Evolutionary conservation across 2,329 filamentous ascomycete genomes (phyloP), one percentile per base, ranked within the genome.

Genomic region (Talaromyces sp.): DNA sequence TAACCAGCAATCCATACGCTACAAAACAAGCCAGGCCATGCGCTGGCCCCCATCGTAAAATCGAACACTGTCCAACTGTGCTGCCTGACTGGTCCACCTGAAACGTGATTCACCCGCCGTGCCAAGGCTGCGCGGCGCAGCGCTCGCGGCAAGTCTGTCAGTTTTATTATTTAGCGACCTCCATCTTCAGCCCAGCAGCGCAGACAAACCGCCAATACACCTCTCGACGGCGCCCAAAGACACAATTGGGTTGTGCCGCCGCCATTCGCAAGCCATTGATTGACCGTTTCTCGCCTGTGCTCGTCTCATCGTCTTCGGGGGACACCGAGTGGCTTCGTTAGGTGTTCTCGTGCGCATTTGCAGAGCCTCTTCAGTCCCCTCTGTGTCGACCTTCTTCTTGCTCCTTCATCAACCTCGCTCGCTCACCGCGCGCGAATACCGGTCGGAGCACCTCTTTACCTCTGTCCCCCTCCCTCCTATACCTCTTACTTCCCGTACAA

Each of bases 291-390:
- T 40, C 23, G 50, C 30, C 36, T 50, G 55, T 61, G 40, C 52
- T 52, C 28, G 40, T 42, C 42, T 51, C 56, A 56, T 47, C 50
- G 18, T 33, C 12, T 16, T 56, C 18, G 31, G 33, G 18, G 31
- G 9, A 6, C n/a, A 56, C 18, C 54, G 30, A 36, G 44, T 44
- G 40, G 27, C 34, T 36, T 40, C 27, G 31, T 52, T 27, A 59
- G 61, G 51, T 52, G 56, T 56, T 62, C 61, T 62, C 61, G 61
- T 62, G 61, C 61, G 57, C 56, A 59, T 55, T 59, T 56, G 56
- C 56, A 57, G 57, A 62, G 56, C 61, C 57, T 52, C 56, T 61
- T 36, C 34, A 57, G 14, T 44, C 51, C 61, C 52, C 56, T 62
- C 60, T 58, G 47, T 50, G 33, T 51, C 51, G 52, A 40, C 34